Evolutionary conservation across 441 rosid species (phyloP).

Genomic region (Theobroma grandiflorum): DNA sequence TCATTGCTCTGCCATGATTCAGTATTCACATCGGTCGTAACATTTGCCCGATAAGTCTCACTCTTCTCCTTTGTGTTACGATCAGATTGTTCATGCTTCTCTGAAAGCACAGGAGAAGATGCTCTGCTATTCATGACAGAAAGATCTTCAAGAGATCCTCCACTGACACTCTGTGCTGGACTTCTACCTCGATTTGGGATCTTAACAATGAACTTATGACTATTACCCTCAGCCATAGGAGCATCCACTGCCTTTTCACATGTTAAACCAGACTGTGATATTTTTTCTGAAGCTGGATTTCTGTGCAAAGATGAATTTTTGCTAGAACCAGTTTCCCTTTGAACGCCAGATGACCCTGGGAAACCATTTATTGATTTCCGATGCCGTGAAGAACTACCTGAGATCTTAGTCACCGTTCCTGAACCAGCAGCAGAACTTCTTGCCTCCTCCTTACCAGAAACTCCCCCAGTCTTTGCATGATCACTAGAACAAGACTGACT

Average conservation of each 20-base stretch:
- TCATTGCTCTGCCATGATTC: constrained; percentile 77
- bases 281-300: constrained; percentile 62
- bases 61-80: constrained; percentile 57
- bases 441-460: constrained; percentile 64
- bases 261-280: constrained; percentile 53
- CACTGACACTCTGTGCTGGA: constrained; percentile 75
- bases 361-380: constrained; percentile 65
- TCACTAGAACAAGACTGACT: constrained; percentile 79
- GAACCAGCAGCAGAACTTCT: constrained; percentile 71
- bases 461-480: constrained; percentile 61
- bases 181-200: constrained; percentile 77
- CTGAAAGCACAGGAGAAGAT: constrained; percentile 66
- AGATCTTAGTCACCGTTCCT: constrained; percentile 40
- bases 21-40: constrained; percentile 49
- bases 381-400: constrained; percentile 58
- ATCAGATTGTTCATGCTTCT: constrained; percentile 71
- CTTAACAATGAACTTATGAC: constrained; percentile 77
- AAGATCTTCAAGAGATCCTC: constrained; percentile 74
- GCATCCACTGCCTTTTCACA: constrained; percentile 64
- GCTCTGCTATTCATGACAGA: constrained; percentile 63
- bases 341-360: constrained; percentile 48
- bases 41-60: constrained; percentile 49
- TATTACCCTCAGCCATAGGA: constrained; percentile 60
- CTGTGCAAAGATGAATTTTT: constrained; percentile 58
- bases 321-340: constrained; percentile 53